Base-by-base conservation (phyloP, 805 yeast genomes). In the Pichia membranifaciens region DNA sequence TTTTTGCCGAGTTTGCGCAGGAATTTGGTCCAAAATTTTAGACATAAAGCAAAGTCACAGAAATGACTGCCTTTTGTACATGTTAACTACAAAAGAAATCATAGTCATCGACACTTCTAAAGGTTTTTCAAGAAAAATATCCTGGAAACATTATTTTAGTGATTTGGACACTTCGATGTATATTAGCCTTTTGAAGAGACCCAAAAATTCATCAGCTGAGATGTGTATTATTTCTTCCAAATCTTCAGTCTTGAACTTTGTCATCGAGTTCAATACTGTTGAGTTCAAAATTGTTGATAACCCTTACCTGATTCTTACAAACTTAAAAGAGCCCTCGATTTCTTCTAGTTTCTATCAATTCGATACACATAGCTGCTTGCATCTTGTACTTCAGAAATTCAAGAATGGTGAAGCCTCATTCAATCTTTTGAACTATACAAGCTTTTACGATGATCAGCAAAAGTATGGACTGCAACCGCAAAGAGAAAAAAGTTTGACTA, bases 101-200 rank as follows among this genome's bases (percentile, higher is more conserved):
- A 73, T 79, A 0, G 67, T 89, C 72, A 54, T 82, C 17, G 68
- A 68, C 12, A 41, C 54, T 2, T 59, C 59, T 16, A 45, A 53
- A 15, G 63, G 65, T 12, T 58, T 78, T n/a, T 64, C 64, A 28
- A 70, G 84, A 48, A 50, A 77, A 2, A 56, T 87, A 1, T 75
- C 90, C 0, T 85, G 95, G 90, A 83, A 81, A 51, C 96, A 88
- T 61, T 76, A 66, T 50, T 62, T 84, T 20, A 72, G 74, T 38
- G 70, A 74, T 7, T 52, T 60, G 0, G 95, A 87, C 54, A 73
- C 75, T 1, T 72, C 87, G 0, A 54, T 81, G 46, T 65, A 60
- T 44, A 47, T 84, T 45, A 52, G 60, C 2, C 58, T 72, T 2
- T 17, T 36, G 1, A 35, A 39, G 17, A 21, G 29, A 2, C 38